phyloP scores from a whole-genome alignment of 345 rosid genomes.

The Nephelium lappaceum region DNA sequence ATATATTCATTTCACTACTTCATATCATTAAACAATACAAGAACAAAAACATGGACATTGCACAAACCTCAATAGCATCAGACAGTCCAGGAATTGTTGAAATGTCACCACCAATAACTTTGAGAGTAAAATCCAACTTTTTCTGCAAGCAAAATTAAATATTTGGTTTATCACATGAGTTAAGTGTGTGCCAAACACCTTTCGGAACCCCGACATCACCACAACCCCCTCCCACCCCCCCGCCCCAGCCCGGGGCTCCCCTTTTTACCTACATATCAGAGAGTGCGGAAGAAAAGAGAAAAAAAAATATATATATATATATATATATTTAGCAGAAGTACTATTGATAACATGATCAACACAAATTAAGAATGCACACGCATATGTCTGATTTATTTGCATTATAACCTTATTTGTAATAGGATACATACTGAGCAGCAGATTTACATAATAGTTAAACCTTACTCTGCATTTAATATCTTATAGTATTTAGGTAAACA shows the following conservation, averaged over 20 bases:
- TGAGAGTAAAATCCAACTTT: constrained; percentile 86
- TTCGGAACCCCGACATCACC: neutral
- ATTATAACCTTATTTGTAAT: neutral
- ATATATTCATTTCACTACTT: neutral
- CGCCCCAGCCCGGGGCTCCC: no score
- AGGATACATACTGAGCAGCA: neutral
- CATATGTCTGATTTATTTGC: neutral
- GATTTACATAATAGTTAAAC: neutral
- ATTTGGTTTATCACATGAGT: constrained; percentile 3
- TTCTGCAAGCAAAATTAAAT: constrained; percentile 61
- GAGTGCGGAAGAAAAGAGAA: neutral
- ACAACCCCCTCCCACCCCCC: no score
- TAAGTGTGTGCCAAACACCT: neutral
- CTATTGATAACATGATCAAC: constrained; percentile 12
- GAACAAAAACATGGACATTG: constrained; percentile 16
- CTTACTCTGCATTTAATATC: neutral
- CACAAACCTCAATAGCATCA: constrained; percentile 86
- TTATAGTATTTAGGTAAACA: constrained; percentile 2
- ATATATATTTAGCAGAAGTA: neutral
- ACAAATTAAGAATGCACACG: neutral
- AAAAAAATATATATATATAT: neutral
- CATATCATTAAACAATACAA: neutral
- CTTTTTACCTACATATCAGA: neutral
- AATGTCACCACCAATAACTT: constrained; percentile 94
- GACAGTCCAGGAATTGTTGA: constrained; percentile 85